Conservation (phyloP, 352 stramenopile species). For the Pythium folliculosum region DNA sequence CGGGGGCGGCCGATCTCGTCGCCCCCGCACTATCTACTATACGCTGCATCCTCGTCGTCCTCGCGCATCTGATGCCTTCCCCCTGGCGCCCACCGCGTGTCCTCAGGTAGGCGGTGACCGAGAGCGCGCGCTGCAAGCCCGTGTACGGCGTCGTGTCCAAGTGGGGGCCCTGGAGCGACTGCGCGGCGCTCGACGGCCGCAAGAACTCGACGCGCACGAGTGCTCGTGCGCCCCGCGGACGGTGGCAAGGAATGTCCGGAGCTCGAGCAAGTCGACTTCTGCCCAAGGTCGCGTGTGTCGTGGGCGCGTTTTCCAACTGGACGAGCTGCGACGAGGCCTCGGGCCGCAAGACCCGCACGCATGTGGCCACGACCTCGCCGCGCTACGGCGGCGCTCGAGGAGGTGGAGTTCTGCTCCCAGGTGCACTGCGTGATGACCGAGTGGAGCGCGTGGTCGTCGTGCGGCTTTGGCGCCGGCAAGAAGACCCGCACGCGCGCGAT, state of each 20-base stretch:
- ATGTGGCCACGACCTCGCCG: constrained; percentile 41
- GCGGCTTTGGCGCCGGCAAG: constrained; percentile 36
- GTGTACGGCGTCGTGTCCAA: constrained; percentile 49
- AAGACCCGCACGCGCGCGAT: constrained; percentile 44
- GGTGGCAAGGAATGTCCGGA: constrained; percentile 40
- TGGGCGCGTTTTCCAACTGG: constrained; percentile 49
- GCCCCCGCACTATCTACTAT: too few relatives aligned
- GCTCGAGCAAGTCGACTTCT: constrained; percentile 48
- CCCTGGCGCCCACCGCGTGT: too few relatives aligned
- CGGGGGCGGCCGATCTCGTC: too few relatives aligned
- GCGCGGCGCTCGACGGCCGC: constrained; percentile 29
- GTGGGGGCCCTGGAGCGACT: constrained; percentile 50
- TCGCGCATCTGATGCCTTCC: too few relatives aligned
- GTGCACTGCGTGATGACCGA: constrained; percentile 50
- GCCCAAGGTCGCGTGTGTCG: constrained; percentile 54
- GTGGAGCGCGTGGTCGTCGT: constrained; percentile 45
- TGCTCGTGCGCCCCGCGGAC: constrained; percentile 24
- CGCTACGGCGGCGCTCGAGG: constrained; percentile 33
- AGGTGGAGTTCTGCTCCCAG: constrained; percentile 39
- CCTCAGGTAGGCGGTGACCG: too few relatives aligned
- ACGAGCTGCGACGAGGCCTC: constrained; percentile 18
- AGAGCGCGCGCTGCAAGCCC: constrained; percentile 46
- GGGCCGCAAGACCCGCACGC: constrained; percentile 35
- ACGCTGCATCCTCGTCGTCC: too few relatives aligned
- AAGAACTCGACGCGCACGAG: constrained; percentile 43